Conservation (phyloP, 495 filamentous ascomycete genomes). For the Oidiodendron maius region DNA sequence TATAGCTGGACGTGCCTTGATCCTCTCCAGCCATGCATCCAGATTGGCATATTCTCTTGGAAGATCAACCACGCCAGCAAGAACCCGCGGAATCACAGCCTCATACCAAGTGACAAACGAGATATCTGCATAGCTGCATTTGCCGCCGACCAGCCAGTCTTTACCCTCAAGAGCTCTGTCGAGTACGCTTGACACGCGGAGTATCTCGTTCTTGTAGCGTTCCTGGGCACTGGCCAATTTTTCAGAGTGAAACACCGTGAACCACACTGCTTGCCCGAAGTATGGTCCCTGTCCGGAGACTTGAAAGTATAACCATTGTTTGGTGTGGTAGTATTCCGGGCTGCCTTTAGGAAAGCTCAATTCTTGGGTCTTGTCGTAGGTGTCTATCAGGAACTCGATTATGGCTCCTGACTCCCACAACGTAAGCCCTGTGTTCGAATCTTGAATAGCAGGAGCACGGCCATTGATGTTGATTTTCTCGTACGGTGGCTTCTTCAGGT, state of each 20-base stretch:
- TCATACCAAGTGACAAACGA: constrained; percentile 13
- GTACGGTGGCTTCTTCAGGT: constrained; percentile 46
- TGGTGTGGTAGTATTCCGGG: constrained; percentile 41
- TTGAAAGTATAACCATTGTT: constrained; percentile 49
- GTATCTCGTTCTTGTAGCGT: constrained; percentile 55
- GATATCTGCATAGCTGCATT: constrained; percentile 19
- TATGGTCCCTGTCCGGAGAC: constrained; percentile 65
- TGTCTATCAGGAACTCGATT: constrained; percentile 63
- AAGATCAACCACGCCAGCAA: not conserved
- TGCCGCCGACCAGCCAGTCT: constrained; percentile 50
- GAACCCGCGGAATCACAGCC: constrained; percentile 6
- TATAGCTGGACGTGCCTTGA: constrained; percentile 30
- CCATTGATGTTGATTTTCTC: constrained; percentile 66
- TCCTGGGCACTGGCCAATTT: constrained; percentile 48
- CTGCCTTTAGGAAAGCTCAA: constrained; percentile 44
- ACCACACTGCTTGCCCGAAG: constrained; percentile 54
- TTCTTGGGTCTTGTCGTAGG: constrained; percentile 59
- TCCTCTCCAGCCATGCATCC: constrained; percentile 24
- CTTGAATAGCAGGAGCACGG: constrained; percentile 43
- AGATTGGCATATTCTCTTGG: constrained; percentile 10
- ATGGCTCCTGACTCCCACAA: constrained; percentile 59
- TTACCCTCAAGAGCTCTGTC: constrained; percentile 37
- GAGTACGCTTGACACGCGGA: constrained; percentile 53
- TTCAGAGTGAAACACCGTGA: constrained; percentile 50
- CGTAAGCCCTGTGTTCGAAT: constrained; percentile 31